Base-by-base conservation (phyloP, 257 asterid genomes). In the Scutellaria barbata region DNA sequence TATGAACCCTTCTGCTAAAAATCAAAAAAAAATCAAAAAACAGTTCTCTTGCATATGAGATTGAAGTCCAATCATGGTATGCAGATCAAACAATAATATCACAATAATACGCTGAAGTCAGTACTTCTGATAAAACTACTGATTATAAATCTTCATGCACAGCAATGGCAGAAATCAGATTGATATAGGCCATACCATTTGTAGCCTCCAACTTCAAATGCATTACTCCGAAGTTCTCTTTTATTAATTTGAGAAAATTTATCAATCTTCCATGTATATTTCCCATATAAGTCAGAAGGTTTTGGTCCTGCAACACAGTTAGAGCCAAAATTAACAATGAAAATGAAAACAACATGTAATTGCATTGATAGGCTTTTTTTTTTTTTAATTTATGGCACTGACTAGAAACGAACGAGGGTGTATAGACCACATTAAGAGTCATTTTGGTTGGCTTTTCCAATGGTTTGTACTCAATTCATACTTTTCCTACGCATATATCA, bases 121-220 rank as follows among this genome's bases (percentile, higher is more conserved):
- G 33, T 41, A 62, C 56, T 59, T 22, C 14, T 14, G 35, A 50
- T 10, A 75, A 25, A 42, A 61, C 45, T 48, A 54, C 70, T 25
- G 64, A 63, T 4, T 61, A 62, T 66, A 45, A 57, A 57, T 65
- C 64, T 46, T 66, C 67, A 51, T 55, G 60, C 48, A 53, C 52
- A 59, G 47, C 45, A 50, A 52, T 16, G 37, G 62, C 71, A 77
- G 52, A 58, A 69, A 43, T 22, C 41, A 52, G 64, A 71, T 45
- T 67, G 68, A 47, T 41, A 62, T 35, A 56, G 66, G 46, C 14
- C 74, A 25, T 75, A 86, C 92, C 92, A 86, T 79, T 84, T 82
- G 73, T 84, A 82, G 76, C 92, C 84, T 41, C 92, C 92, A 76
- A 81, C 85, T 74, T 86, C 89, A 80, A 86, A 86, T 55, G 85